Base-by-base conservation (phyloP, 2,329 filamentous ascomycete species). In the Fusarium begoniae region DNA sequence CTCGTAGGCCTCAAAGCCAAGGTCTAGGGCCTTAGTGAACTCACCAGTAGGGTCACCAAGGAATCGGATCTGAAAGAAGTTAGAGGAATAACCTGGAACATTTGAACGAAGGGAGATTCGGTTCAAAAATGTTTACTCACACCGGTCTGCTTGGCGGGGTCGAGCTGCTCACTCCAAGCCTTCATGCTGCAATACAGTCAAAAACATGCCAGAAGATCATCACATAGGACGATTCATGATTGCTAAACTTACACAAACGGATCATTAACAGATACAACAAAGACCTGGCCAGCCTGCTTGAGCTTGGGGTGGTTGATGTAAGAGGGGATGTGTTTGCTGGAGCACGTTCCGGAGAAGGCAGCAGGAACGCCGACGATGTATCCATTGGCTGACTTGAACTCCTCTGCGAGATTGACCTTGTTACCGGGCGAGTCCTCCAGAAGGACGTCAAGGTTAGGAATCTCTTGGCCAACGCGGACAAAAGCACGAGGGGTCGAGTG, bases 221-320 rank as follows among this genome's bases (percentile, higher is more conserved):
- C 26, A 17, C 8, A 9, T 24, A 22, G 47, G 56, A 26, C 15
- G n/a, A 2, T 10, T 20, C 14, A n/a, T 11, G 28, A n/a, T 14
- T 17, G 11, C 18, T 20, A 37, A 48, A 85, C 93, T 84, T 87
- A 97, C 93, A 98, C 95, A 82, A 98, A 98, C 26, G 95, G 90
- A 82, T 98, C 96, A 81, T 98, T 98, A 81, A 98, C 95, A 22
- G 93, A 91, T 64, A 98, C 91, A 45, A 98, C 94, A 79, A 97
- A 97, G 51, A 98, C 93, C 79, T 93, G 88, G 55, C 95, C 95
- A 37, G 93, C 94, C 69, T 92, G 87, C 85, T 93, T 93, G 77
- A 97, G 88, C 81, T 92, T 90, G 63, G 92, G 88, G 81, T 94
- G 93, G 80, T 90, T 91, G 83, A 98, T 92, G 85, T 95, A 98